Base-by-base conservation (phyloP, 148 eudicot genomes). In the Bassia scoparia region DNA sequence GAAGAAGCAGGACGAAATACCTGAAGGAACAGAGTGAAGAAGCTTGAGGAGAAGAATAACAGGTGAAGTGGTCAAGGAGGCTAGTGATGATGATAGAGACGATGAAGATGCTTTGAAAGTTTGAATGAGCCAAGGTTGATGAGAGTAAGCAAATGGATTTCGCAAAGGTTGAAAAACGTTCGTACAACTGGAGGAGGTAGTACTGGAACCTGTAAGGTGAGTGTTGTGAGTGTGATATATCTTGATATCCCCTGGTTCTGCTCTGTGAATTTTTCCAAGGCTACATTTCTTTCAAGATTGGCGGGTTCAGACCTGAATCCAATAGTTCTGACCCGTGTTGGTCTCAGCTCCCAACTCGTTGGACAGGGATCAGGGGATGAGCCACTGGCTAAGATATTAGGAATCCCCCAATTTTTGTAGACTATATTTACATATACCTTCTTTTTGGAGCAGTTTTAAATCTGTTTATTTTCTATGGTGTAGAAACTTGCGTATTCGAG, bases 161-260 rank as follows among this genome's bases (percentile, higher is more conserved):
- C 68, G 96, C 96, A 1, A 94, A 94, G 88, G 98, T 94, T 74
- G 98, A 94, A 83, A 94, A 94, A 83, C 97, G 97, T 94, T 70
- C 97, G 98, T 59, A 94, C 98, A 4, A 94, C 97, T 10, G 98
- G 98, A 74, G 98, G 98, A 85, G 98, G 98, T 23, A 91, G 97
- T 69, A 94, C 98, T 5, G 98, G 98, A 72, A 94, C 97, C 97
- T 72, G 98, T 94, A 24, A 88, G 98, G 96, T 87, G 21, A 77
- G 79, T 71, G 17, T 9, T 74, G 8, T 66, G 20, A 16, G 31
- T 59, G 69, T 10, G 11, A 43, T 43, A 37, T 59, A 35, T 74
- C 31, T 56, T 8, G 34, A 33, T 43, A 49, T 24, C 38, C 50
- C 59, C 17, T 62, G 67, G 15, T 62, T 34, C 44, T 34, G 44